phyloP scores from a whole-genome alignment of 1,139 yeast species.

The Magnusiomyces ingens region DNA sequence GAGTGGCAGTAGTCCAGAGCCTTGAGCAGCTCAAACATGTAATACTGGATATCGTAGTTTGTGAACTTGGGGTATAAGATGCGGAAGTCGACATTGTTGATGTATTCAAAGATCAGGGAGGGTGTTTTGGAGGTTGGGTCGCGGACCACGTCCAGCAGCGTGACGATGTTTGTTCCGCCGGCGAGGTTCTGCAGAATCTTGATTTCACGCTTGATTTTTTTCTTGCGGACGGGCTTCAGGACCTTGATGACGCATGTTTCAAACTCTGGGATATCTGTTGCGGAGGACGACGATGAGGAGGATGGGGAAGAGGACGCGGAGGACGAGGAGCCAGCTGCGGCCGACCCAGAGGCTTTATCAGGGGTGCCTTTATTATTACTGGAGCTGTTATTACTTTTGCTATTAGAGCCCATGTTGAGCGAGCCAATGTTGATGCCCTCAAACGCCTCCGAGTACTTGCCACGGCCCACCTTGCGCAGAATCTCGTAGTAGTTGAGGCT shows the following conservation, averaged over 20 bases:
- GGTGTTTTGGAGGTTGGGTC: slow-evolving; percentile 92
- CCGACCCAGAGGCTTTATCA: background rate
- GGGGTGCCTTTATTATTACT: background rate
- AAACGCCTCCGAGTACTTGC: slow-evolving; percentile 96
- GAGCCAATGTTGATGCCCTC: slow-evolving; percentile 55
- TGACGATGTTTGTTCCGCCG: slow-evolving; percentile 79
- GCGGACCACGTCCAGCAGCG: slow-evolving; percentile 76
- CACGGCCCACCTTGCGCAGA: slow-evolving; percentile 87
- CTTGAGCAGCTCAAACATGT: slow-evolving; percentile 78
- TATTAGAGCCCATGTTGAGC: background rate
- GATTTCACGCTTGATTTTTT: slow-evolving; percentile 93
- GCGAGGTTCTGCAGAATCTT: slow-evolving; percentile 84
- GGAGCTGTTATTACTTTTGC: background rate
- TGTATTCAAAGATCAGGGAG: slow-evolving; percentile 84
- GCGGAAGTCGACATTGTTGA: slow-evolving; percentile 86
- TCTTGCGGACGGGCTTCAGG: slow-evolving; percentile 91
- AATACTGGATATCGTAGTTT: slow-evolving; percentile 75
- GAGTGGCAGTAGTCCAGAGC: slow-evolving; percentile 94
- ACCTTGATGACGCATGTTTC: slow-evolving; percentile 73
- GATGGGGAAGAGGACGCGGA: slow-evolving; percentile 8
- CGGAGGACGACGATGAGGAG: background rate
- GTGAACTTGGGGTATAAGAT: slow-evolving; percentile 85
- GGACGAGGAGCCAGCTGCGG: too few relatives aligned
- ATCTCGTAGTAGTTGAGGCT: slow-evolving; percentile 78
- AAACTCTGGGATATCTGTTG: slow-evolving; percentile 20